Evolutionary conservation across 2,329 filamentous ascomycete genomes (phyloP), one percentile per base, ranked within the genome.

Genomic region (Epichloe baconii): DNA sequence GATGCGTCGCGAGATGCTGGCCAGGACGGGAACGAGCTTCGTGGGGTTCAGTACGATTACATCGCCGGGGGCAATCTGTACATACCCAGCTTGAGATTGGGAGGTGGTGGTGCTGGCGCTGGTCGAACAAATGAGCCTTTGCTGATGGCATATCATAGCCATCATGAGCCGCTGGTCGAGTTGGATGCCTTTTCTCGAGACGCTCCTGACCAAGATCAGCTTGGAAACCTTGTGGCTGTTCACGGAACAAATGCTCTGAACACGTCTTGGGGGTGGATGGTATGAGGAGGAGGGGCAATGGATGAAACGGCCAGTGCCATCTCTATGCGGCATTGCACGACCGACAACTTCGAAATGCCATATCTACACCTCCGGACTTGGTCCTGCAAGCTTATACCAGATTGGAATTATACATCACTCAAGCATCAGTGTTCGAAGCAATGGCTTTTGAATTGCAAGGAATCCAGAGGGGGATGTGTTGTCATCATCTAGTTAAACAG

Each of bases 391-490:
- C 7, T 17, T 10, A 10, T 3, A n/a, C 31, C 3, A 34, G 44
- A 4, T n/a, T 10, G 44, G 12, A 19, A 8, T 3, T 31, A n/a
- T 44, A n/a, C 14, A 47, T 10, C n/a, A 15, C 10, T 10, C 43
- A 10, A 31, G 12, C 19, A 21, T 31, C 31, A 23, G 36, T 19
- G 8, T 42, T 26, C 17, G 36, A 31, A 7, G 26, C 36, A 38
- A 38, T 14, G 6, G 14, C 17, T 34, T 21, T n/a, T 19, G 45
- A 44, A 42, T 44, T 31, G 10, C 41, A 51, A 50, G n/a, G 43
- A 43, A 44, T 51, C 19, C 37, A 51, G 76, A 79, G 76, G 70
- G 76, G 72, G 77, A 79, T 72, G 68, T 74, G 67, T 67, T 69
- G 76, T 78, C 78, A 76, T 70, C 63, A 66, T 69, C 66, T 73